A percentile compares a stretch with the other conserved stretches of the same genome.
Conservation (phyloP, 2,329 filamentous ascomycete genomes). For the Colletotrichum australisinense region DNA sequence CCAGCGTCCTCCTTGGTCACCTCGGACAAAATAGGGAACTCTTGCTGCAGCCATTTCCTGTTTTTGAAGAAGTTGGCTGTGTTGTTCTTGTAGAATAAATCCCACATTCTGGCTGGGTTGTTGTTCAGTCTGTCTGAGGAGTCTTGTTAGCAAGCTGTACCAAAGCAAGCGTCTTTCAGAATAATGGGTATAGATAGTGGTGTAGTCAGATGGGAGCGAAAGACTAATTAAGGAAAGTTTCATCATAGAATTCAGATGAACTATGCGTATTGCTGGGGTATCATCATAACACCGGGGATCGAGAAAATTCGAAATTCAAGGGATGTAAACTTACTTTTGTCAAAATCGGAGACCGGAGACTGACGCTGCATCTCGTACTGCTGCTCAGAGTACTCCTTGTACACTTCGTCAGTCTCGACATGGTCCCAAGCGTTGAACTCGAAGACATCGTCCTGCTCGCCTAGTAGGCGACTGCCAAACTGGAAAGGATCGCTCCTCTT, state of each 20-base stretch:
- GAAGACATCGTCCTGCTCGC: slow-evolving; percentile 89
- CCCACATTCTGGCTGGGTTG: slow-evolving; percentile 97
- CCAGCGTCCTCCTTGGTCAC: slow-evolving; percentile 79
- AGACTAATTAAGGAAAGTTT: slow-evolving; percentile 68
- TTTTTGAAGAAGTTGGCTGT: slow-evolving; percentile 98
- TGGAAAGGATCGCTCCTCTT: slow-evolving; percentile 95
- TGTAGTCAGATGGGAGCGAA: slow-evolving; percentile 79
- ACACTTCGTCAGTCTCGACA: slow-evolving; percentile 90
- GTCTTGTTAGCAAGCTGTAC: slow-evolving; percentile 51
- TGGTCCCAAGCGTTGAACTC: slow-evolving; percentile 99
- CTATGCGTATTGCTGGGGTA: slow-evolving; percentile 59
- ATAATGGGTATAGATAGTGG: slow-evolving; percentile 36
- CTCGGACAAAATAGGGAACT: slow-evolving; percentile 88
- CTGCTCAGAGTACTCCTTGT: slow-evolving; percentile 85
- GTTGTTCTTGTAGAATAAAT: slow-evolving; percentile 98
- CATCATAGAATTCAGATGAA: slow-evolving; percentile 71
- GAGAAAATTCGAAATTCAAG: slow-evolving; percentile 1
- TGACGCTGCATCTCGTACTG: slow-evolving; percentile 89
- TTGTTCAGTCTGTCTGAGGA: slow-evolving; percentile 81
- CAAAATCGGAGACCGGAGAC: slow-evolving; percentile 90
- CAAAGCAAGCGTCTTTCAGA: slow-evolving; percentile 28
- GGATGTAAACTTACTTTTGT: slow-evolving; percentile 73
- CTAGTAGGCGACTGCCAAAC: slow-evolving; percentile 90
- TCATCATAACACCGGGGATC: slow-evolving; percentile 42
- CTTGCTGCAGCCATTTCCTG: slow-evolving; percentile 95